A percentile compares a stretch with the other conserved stretches of the same genome.
phyloP scores from a whole-genome alignment of 805 yeast species.

The Clavispora phyllophila region DNA sequence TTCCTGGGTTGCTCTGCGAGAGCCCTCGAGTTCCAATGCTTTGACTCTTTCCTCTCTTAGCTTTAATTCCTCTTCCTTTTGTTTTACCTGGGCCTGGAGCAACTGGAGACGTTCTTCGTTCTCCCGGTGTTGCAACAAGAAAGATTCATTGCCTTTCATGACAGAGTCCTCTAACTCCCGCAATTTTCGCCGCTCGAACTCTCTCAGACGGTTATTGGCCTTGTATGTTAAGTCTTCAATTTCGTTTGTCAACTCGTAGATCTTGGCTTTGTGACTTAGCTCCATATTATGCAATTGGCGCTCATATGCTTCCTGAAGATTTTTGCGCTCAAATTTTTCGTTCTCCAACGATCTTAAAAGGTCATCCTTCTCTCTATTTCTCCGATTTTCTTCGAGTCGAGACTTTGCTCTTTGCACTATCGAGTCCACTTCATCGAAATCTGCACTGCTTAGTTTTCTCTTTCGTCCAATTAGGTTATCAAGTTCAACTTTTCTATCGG shows the following conservation, averaged over 20 bases:
- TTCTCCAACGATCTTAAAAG: background rate
- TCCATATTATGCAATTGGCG: slow-evolving; percentile 6
- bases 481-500: background rate
- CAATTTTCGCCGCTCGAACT: background rate
- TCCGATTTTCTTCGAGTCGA: background rate
- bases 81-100: background rate
- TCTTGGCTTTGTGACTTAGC: slow-evolving; percentile 6
- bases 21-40: background rate
- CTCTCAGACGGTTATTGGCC: background rate
- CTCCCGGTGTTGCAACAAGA: background rate
- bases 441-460: background rate
- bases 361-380: background rate
- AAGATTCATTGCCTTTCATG: slow-evolving; percentile 1
- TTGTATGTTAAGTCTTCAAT: background rate
- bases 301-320: slow-evolving; percentile 5
- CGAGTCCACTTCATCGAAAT: slow-evolving; percentile 1
- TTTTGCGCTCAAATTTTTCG: background rate
- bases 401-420: background rate
- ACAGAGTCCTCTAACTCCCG: background rate
- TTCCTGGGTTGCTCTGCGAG: slow-evolving; percentile 1
- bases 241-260: background rate
- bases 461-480: background rate
- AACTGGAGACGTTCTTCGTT: background rate
- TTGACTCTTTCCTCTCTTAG: background rate
- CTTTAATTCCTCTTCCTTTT: background rate